Percentiles rank a stretch among this genome's conserved stretches.
These are phyloP conservation scores for Papilionanthe hybrid DNA, from an alignment of 116 monocot genomes.

Conservation along the genomic window DNA sequence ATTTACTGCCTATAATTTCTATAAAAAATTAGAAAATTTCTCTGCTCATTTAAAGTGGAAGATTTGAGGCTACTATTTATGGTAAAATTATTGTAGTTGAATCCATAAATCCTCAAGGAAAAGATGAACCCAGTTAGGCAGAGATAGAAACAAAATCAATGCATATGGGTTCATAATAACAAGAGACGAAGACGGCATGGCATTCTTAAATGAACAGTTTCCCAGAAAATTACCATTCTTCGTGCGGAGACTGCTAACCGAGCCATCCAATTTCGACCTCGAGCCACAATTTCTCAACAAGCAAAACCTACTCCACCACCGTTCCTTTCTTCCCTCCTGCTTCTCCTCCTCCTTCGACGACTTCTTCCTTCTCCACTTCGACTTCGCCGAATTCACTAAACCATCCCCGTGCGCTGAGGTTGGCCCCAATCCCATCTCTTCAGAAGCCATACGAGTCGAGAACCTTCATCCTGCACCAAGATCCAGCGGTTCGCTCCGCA, in stretches of 20 bases:
- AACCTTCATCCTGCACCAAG: neutral
- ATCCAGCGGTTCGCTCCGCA: neutral
- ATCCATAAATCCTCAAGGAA: neutral
- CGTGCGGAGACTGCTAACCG: neutral
- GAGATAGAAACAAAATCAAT: too few relatives aligned
- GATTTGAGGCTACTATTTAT: too few relatives aligned
- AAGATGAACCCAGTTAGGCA: too few relatives aligned
- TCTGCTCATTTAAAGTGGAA: too few relatives aligned
- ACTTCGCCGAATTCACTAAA: conserved; percentile 1
- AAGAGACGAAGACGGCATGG: neutral
- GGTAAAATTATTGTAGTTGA: too few relatives aligned
- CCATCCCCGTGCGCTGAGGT: neutral
- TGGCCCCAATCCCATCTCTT: neutral
- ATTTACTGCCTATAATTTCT: too few relatives aligned
- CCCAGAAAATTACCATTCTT: conserved; percentile 2
- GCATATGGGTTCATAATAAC: neutral
- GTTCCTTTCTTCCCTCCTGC: neutral
- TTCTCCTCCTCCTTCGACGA: neutral
- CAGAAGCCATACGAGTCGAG: neutral
- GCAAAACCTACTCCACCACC: conserved; percentile 4
- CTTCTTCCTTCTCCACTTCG: neutral
- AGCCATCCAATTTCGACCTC: neutral
- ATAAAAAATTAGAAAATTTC: too few relatives aligned
- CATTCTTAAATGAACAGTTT: neutral
- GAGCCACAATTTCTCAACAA: neutral